phyloP scores from a whole-genome alignment of 176 grass and related monocot genomes.

The Oryza meyeriana region DNA sequence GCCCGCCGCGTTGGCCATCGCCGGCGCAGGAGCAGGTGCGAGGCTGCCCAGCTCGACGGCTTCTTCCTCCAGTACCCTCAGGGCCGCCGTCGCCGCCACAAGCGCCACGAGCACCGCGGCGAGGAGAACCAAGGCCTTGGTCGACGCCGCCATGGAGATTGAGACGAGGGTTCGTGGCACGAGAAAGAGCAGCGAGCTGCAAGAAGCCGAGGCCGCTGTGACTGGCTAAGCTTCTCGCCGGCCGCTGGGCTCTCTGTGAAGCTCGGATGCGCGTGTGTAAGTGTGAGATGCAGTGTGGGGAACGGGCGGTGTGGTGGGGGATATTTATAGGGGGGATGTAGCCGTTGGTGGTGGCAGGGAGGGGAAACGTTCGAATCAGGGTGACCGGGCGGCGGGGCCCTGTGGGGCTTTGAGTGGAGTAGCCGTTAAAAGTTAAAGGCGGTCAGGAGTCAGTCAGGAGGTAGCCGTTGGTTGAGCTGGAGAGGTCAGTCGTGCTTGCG shows the following conservation, averaged over 20 bases:
- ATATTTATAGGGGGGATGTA: constrained; percentile 56
- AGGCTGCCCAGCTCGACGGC: constrained; percentile 33
- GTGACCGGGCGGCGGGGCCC: constrained; percentile 8
- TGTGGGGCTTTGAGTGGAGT: constrained; percentile 34
- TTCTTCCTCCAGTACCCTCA: constrained; percentile 22
- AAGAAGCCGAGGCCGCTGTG: neutral
- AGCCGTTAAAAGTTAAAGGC: constrained; percentile 55
- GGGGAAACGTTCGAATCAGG: constrained; percentile 60
- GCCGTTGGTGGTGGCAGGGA: constrained; percentile 41
- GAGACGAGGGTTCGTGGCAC: neutral
- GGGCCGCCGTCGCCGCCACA: constrained; percentile 6
- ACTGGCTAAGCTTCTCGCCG: constrained; percentile 5
- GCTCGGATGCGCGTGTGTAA: neutral
- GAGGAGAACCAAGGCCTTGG: constrained; percentile 45
- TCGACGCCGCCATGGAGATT: constrained; percentile 38
- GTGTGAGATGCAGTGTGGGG: neutral
- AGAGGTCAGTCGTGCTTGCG: neutral
- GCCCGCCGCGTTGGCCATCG: constrained; percentile 17
- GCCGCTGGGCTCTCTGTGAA: constrained; percentile 25
- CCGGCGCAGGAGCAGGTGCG: constrained; percentile 40
- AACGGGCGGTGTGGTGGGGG: neutral
- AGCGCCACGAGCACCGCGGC: constrained; percentile 24
- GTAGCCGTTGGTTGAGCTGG: constrained; percentile 49
- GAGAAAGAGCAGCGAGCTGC: constrained; percentile 7
- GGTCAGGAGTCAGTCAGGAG: constrained; percentile 25